These are phyloP conservation scores for Cryptococcus sp. DNA, from an alignment of 1,284 basidiomycete species.

Conservation along the genomic window DNA sequence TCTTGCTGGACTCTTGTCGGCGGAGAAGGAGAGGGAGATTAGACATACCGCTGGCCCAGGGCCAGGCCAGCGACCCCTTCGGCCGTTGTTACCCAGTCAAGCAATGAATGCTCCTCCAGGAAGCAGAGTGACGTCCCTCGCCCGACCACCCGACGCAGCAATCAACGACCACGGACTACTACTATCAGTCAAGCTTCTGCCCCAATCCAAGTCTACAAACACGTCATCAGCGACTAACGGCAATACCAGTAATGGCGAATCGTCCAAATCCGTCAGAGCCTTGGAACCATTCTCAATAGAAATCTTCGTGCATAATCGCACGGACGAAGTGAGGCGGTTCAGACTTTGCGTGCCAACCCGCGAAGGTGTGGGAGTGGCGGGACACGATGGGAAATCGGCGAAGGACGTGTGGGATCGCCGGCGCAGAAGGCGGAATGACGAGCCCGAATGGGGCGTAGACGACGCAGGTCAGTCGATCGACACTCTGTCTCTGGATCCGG, in stretches of 20 bases:
- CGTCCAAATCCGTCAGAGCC: constrained; percentile 58
- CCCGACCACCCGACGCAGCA: not conserved
- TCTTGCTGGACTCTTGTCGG: constrained; percentile 37
- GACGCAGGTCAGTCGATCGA: constrained; percentile 25
- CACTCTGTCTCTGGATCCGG: not conserved
- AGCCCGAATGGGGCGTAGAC: constrained; percentile 29
- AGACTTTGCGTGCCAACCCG: constrained; percentile 69
- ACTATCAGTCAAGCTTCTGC: constrained; percentile 70
- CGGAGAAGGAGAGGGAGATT: constrained; percentile 15
- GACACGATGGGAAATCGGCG: constrained; percentile 23
- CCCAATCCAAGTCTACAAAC: constrained; percentile 19
- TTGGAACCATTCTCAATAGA: constrained; percentile 78
- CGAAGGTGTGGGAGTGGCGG: constrained; percentile 42
- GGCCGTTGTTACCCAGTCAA: constrained; percentile 26
- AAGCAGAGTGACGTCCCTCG: constrained; percentile 1
- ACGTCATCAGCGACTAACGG: constrained; percentile 13
- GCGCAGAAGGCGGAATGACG: constrained; percentile 17
- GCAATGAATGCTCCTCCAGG: constrained; percentile 12
- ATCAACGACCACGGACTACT: constrained; percentile 57
- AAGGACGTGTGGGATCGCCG: constrained; percentile 30
- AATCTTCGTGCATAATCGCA: constrained; percentile 84
- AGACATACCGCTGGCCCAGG: not conserved
- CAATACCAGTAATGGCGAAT: not conserved
- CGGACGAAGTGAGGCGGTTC: constrained; percentile 72
- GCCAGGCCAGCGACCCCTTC: constrained; percentile 2